Percentiles rank a stretch among this genome's conserved stretches.
These are phyloP conservation scores for Arctium minus DNA, from an alignment of 129 eudicot species.

Conservation along the genomic window DNA sequence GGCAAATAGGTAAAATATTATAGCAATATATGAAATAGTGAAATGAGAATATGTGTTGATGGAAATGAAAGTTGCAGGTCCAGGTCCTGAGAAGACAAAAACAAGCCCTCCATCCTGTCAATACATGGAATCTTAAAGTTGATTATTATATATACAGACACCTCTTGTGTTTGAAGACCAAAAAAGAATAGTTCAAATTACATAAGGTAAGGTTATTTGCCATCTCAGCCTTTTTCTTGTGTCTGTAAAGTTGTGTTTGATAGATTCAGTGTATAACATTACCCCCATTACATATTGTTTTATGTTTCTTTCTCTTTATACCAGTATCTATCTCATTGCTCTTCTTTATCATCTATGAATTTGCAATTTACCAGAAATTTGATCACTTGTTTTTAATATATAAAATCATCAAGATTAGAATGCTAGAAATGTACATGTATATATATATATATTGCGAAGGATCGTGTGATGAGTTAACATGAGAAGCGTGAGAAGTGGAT, in stretches of 20 bases:
- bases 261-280: constrained; percentile 10
- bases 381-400: background rate
- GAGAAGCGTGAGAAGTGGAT: too few species aligned
- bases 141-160: background rate
- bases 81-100: constrained; percentile 62
- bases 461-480: too few species aligned
- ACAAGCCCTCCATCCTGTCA: constrained; percentile 82
- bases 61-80: constrained; percentile 37
- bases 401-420: too few species aligned
- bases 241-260: constrained; percentile 32
- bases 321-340: background rate
- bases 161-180: background rate
- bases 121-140: constrained; percentile 48
- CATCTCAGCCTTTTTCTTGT: constrained; percentile 7
- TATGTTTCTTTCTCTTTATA: background rate
- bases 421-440: too few species aligned
- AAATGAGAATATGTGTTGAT: background rate
- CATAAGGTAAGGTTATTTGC: constrained; percentile 15
- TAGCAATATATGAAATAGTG: background rate
- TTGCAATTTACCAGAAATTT: background rate
- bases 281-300: background rate
- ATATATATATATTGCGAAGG: too few species aligned
- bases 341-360: background rate
- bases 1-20: background rate
- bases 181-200: background rate